Base-by-base conservation (phyloP, 352 stramenopile genomes). In the Globisporangium heterothallicum region DNA sequence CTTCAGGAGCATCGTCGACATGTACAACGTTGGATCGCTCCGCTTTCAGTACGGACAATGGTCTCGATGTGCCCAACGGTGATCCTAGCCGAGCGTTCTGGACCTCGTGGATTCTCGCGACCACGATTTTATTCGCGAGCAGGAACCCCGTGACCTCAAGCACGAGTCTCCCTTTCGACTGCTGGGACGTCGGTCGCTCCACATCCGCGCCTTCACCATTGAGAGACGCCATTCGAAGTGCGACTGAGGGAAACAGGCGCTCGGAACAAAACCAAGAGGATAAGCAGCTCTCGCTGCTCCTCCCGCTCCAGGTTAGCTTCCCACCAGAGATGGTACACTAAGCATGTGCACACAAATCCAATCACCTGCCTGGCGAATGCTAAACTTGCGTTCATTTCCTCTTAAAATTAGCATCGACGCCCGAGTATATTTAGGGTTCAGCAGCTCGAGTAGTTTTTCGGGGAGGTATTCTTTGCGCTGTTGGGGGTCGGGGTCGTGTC, bases 71-170 rank as follows among this genome's bases (percentile, higher is more conserved):
- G 10, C 40, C 34, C 6, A 53, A 26, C 40, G 48, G 8, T 41
- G 47, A 66, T 19, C 42, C 27, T 3, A 19, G 19, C 0, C 42
- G 42, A 2, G 27, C 2, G 38, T 58, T 67, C 13, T 64, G 51
- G 3, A 78, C 44, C 35, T 81, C 62, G 19, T 68, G 69, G 22
- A 81, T 63, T 22, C 59, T 52, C 43, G 78, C 63, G 12, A 58
- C 52, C 6, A 76, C 51, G 10, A 76, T 13, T 42, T 66, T 71
- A 21, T 56, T 59, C n/a, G 60, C 66, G 16, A 81, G 52, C 16
- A 59, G 36, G 16, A 76, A 63, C 30, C 69, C 53, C 13, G 64
- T 52, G 29, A 67, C 58, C 22, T 76, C 54, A 27, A 78, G 55
- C 13, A 81, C 51, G n/a, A 81, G 48, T 32, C 38, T 32, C 0